These are phyloP conservation scores for Emergomyces orientalis DNA, from an alignment of 2,329 filamentous ascomycete genomes.

Conservation along the genomic window DNA sequence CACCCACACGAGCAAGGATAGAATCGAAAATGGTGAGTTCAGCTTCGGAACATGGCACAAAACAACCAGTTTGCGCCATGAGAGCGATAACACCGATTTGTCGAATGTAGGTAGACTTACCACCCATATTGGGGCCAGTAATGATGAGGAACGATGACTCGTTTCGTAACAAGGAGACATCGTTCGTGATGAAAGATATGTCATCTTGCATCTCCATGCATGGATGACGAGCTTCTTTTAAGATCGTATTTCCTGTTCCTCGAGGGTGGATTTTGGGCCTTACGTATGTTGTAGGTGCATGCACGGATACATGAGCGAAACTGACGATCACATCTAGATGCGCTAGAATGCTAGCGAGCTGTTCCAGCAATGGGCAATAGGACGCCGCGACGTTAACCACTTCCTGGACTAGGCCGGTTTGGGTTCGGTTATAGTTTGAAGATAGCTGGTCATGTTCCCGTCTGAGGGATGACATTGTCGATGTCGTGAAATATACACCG, in stretches of 20 bases:
- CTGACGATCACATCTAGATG: constrained; percentile 93
- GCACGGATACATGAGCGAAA: constrained; percentile 84
- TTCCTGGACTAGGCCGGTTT: constrained; percentile 81
- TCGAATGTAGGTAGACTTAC: constrained; percentile 96
- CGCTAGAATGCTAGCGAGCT: constrained; percentile 75
- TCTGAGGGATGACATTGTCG: constrained; percentile 65
- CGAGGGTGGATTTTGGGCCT: constrained; percentile 83
- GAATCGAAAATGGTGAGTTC: constrained; percentile 95
- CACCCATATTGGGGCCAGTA: constrained; percentile 97
- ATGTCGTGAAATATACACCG: constrained; percentile 94
- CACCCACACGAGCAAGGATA: constrained; percentile 90
- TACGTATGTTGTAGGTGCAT: constrained; percentile 85
- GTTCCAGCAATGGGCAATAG: constrained; percentile 86
- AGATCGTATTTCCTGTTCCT: constrained; percentile 74
- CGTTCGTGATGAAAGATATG: constrained; percentile 96
- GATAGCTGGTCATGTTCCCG: constrained; percentile 91
- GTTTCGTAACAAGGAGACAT: constrained; percentile 69
- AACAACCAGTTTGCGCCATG: constrained; percentile 95
- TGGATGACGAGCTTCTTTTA: constrained; percentile 90
- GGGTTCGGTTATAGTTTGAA: constrained; percentile 89
- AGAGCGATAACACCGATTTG: constrained; percentile 94
- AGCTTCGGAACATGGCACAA: constrained; percentile 83
- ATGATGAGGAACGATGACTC: constrained; percentile 89
- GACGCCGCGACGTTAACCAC: constrained; percentile 89
- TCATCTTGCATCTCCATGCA: constrained; percentile 99